Conservation (phyloP, 257 asterid genomes). For the Nemophila menziesii region DNA sequence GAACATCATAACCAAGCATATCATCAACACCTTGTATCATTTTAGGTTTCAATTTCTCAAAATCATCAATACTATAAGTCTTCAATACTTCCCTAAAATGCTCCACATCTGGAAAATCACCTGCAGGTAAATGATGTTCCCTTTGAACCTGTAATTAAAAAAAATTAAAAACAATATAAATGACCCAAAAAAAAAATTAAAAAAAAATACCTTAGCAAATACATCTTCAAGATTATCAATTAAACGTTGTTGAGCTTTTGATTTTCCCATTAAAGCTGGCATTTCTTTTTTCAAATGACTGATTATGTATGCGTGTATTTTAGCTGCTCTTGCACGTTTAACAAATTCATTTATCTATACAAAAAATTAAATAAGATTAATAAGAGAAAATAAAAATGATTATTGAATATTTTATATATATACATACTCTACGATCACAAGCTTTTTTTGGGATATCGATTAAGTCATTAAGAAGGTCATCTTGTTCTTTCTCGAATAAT, state of each 20-base stretch:
- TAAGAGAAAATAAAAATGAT: neutral
- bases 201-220: constrained; percentile 50
- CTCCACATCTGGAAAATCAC: constrained; percentile 76
- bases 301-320: constrained; percentile 84
- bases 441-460: constrained; percentile 93
- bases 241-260: constrained; percentile 58
- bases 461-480: constrained; percentile 75
- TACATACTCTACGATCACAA: constrained; percentile 79
- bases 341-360: constrained; percentile 83
- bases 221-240: constrained; percentile 45
- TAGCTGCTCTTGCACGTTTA: constrained; percentile 91
- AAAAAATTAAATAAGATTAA: neutral
- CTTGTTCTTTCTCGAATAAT: constrained; percentile 90
- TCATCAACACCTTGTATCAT: constrained; percentile 67
- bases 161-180: neutral
- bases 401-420: neutral
- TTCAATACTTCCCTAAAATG: constrained; percentile 47
- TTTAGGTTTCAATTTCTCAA: constrained; percentile 78
- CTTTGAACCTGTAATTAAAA: constrained; percentile 44
- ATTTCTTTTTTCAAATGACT: constrained; percentile 89
- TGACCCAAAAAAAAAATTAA: neutral
- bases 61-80: constrained; percentile 60
- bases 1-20: constrained; percentile 85
- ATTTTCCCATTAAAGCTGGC: constrained; percentile 82
- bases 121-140: constrained; percentile 63